A percentile compares a stretch with the other conserved stretches of the same genome.
Conservation (phyloP, 2,329 filamentous ascomycete genomes). For the Hortaea werneckii region DNA sequence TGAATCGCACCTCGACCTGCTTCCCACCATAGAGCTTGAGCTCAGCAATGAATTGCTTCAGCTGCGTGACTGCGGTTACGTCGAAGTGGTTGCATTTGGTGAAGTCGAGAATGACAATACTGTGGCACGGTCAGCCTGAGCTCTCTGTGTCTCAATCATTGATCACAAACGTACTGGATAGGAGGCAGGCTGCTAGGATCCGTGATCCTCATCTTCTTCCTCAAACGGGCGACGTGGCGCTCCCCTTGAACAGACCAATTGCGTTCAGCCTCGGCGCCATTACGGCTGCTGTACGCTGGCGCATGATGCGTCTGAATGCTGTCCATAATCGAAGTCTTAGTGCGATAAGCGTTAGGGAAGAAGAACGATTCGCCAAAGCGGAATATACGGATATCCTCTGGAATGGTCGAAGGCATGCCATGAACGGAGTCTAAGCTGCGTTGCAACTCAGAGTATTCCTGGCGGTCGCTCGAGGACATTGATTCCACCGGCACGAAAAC, state of each 20-base stretch:
- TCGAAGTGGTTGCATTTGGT: conserved; percentile 44
- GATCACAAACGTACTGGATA: conserved; percentile 20
- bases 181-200: conserved; percentile 25
- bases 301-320: conserved; percentile 39
- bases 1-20: conserved; percentile 38
- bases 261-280: conserved; percentile 30
- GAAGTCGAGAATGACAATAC: conserved; percentile 45
- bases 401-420: conserved; percentile 14
- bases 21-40: conserved; percentile 41
- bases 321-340: conserved; percentile 42
- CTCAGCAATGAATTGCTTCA: conserved; percentile 41
- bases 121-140: conserved; percentile 3
- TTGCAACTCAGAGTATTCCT: conserved; percentile 8
- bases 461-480: conserved; percentile 8
- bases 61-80: conserved; percentile 41
- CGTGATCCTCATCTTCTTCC: conserved; percentile 29
- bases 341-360: conserved; percentile 50
- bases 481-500: conserved; percentile 41
- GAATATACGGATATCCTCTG: conserved; percentile 46
- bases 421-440: conserved; percentile 4
- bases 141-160: neutral
- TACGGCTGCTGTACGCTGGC: conserved; percentile 28
- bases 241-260: conserved; percentile 47
- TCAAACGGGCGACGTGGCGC: conserved; percentile 38
- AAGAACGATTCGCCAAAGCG: conserved; percentile 48